phyloP scores from a whole-genome alignment of 202 grass and related monocot species.

The Panicum virgatum region DNA sequence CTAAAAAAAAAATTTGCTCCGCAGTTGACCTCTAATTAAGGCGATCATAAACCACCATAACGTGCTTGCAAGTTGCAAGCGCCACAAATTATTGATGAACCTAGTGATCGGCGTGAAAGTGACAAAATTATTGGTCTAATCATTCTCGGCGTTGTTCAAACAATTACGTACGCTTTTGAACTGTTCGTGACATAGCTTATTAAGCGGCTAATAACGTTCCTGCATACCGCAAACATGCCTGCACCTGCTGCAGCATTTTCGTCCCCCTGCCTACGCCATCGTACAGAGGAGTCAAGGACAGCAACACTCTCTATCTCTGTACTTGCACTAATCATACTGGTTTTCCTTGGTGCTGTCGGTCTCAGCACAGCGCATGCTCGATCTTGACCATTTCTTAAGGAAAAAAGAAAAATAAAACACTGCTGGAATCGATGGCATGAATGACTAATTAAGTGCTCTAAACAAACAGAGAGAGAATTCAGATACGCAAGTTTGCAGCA shows the following conservation, averaged over 20 bases:
- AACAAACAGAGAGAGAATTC: not conserved
- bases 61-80: slow-evolving; percentile 26
- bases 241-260: not conserved
- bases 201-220: not conserved
- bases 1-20: not conserved
- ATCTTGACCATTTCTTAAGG: not conserved
- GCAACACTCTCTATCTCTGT: not conserved
- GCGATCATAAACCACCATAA: slow-evolving; percentile 38
- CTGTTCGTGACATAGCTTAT: not conserved
- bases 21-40: slow-evolving; percentile 17
- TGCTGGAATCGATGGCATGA: not conserved
- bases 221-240: not conserved
- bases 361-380: slow-evolving; percentile 12
- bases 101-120: slow-evolving; percentile 21
- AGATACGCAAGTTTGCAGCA: not conserved
- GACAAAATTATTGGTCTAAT: not conserved
- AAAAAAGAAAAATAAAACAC: not conserved
- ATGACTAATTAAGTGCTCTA: not conserved
- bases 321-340: slow-evolving; percentile 10
- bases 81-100: slow-evolving; percentile 27
- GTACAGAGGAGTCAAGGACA: not conserved
- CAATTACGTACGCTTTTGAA: slow-evolving; percentile 5
- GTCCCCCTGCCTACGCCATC: not conserved
- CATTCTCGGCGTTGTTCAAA: slow-evolving; percentile 15
- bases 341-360: slow-evolving; percentile 17